phyloP scores from a whole-genome alignment of 2,329 filamentous ascomycete genomes.

The Phyllosticta citribraziliensis region DNA sequence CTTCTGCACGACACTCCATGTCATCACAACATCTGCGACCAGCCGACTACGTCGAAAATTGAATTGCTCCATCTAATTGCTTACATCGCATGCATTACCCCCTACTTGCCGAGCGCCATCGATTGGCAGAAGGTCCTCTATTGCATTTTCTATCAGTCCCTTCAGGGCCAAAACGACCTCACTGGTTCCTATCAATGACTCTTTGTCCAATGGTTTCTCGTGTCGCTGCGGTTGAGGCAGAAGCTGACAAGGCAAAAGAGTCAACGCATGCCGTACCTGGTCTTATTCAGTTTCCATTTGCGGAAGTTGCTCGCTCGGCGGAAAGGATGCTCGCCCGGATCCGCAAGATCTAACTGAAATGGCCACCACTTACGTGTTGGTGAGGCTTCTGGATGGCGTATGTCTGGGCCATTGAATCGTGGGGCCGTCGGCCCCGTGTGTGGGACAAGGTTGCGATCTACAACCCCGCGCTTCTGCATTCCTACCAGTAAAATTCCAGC shows the following conservation, averaged over 20 bases:
- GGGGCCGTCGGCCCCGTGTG: not conserved
- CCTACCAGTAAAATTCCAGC: not conserved
- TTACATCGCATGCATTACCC: not conserved
- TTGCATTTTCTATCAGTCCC: not conserved
- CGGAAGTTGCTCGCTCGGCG: not conserved
- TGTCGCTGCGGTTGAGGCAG: not conserved
- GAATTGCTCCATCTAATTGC: not conserved
- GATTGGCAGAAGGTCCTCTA: not conserved
- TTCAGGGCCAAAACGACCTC: not conserved
- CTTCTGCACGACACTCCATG: not conserved
- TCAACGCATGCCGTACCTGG: not conserved
- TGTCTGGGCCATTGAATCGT: not conserved
- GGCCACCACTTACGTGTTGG: not conserved
- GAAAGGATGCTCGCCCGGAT: not conserved
- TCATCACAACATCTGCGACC: not conserved
- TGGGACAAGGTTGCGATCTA: not conserved
- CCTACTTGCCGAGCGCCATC: not conserved
- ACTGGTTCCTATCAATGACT: not conserved
- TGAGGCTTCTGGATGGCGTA: not conserved
- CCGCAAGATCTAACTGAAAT: not conserved
- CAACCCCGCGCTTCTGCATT: not conserved
- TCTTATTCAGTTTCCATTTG: not conserved
- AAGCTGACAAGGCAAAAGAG: not conserved
- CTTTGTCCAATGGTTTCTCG: not conserved
- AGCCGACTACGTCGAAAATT: not conserved